A percentile compares a stretch with the other conserved stretches of the same genome.
Conservation (phyloP, 495 filamentous ascomycete species). For the Letharia columbiana region DNA sequence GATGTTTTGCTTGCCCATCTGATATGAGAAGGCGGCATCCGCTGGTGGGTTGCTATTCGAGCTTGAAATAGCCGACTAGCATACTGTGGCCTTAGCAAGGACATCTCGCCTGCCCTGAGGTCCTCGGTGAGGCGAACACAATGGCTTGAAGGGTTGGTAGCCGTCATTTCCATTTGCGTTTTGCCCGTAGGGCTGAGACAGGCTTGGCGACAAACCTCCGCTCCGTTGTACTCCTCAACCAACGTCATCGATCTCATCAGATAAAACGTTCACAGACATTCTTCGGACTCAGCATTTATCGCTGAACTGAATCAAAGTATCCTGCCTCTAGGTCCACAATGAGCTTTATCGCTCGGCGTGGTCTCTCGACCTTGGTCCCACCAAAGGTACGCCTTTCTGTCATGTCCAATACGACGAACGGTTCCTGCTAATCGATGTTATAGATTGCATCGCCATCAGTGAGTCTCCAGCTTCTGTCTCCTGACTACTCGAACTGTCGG, state of each 20-base stretch:
- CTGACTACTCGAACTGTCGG: neutral
- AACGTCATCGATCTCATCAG: neutral
- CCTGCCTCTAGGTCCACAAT: conserved; percentile 46
- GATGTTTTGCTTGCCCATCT: conserved; percentile 37
- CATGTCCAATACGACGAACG: conserved; percentile 3
- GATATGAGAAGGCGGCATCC: conserved; percentile 32
- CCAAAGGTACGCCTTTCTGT: conserved; percentile 66
- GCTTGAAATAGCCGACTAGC: conserved; percentile 34
- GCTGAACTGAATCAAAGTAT: neutral
- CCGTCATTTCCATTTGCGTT: neutral
- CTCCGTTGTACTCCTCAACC: neutral
- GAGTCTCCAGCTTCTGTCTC: conserved; percentile 38
- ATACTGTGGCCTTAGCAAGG: conserved; percentile 32
- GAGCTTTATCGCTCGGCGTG: conserved; percentile 81
- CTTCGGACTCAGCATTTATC: neutral
- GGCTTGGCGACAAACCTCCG: neutral
- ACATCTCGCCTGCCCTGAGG: conserved; percentile 26
- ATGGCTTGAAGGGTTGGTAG: neutral
- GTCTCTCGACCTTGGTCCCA: conserved; percentile 95
- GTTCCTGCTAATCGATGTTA: conserved; percentile 27
- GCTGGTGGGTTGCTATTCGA: conserved; percentile 29
- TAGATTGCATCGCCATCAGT: conserved; percentile 90
- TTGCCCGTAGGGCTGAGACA: conserved; percentile 6
- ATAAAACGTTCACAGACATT: neutral
- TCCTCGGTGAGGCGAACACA: neutral